These are phyloP conservation scores for Thraustochytrium sp. DNA, from an alignment of 352 stramenopile species.

Conservation along the genomic window DNA sequence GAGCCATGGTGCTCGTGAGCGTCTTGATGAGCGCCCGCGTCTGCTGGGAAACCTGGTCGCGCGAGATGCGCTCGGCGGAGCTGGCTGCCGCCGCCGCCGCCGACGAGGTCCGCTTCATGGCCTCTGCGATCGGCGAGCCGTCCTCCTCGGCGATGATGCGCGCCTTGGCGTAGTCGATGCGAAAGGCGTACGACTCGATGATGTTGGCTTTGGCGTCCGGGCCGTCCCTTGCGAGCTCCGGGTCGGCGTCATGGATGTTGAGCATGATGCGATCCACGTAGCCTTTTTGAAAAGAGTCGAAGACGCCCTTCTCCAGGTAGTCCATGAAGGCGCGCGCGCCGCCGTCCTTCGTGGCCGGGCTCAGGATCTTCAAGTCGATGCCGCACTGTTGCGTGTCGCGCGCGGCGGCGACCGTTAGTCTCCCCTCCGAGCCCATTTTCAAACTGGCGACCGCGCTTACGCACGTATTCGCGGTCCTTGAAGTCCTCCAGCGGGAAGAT, in stretches of 20 bases:
- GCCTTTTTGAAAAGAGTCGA: conserved; percentile 15
- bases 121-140: background rate
- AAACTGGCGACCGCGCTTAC: background rate
- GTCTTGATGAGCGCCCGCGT: background rate
- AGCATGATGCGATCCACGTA: conserved; percentile 39
- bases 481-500: conserved; percentile 24
- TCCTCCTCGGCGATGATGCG: background rate
- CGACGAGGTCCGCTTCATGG: background rate
- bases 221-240: no score
- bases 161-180: conserved; percentile 11
- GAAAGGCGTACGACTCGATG: conserved; percentile 27
- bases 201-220: background rate
- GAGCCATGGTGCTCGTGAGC: background rate
- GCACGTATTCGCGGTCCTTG: conserved; percentile 18
- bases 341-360: background rate
- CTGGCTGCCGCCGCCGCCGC: background rate
- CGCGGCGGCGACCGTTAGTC: background rate
- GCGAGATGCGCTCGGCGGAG: background rate
- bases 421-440: background rate
- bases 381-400: background rate
- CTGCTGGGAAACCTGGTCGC: background rate
- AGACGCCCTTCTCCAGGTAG: conserved; percentile 42
- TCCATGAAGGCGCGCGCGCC: background rate
- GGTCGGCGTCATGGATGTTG: conserved; percentile 9
- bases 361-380: conserved; percentile 18